phyloP scores from a whole-genome alignment of 73 alveolate genomes.

The Breviolum minutum region DNA sequence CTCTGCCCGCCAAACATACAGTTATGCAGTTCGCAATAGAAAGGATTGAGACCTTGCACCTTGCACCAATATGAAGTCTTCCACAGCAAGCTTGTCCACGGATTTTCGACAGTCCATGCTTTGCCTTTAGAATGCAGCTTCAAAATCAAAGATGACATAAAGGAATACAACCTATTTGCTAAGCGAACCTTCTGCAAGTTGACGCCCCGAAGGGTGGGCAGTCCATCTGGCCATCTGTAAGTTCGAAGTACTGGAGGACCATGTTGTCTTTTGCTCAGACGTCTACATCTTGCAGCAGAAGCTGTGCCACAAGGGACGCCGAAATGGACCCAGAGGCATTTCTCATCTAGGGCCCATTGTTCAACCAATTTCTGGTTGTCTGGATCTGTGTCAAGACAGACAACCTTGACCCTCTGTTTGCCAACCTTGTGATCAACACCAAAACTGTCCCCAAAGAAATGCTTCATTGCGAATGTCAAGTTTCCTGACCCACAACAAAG shows the following conservation, averaged over 20 bases:
- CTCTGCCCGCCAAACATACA: neutral
- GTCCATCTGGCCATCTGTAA: neutral
- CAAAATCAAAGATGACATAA: neutral
- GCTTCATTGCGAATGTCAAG: slow-evolving; percentile 13
- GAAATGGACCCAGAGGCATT: neutral
- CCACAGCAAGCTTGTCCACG: neutral
- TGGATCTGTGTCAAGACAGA: neutral
- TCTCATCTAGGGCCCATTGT: neutral
- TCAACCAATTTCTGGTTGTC: neutral
- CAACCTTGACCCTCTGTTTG: neutral
- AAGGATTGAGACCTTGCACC: neutral
- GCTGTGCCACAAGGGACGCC: neutral
- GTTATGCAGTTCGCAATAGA: neutral
- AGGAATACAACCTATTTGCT: neutral
- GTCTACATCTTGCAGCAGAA: neutral
- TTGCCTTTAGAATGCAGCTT: neutral
- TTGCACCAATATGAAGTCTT: neutral
- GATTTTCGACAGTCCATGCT: neutral
- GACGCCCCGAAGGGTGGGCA: neutral
- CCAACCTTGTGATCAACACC: neutral
- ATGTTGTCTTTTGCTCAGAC: neutral
- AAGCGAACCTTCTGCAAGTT: neutral
- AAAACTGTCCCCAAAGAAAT: neutral
- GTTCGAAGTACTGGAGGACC: neutral
- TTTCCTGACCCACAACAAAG: neutral